Evolutionary conservation across 2,329 filamentous ascomycete species (phyloP), one percentile per base, ranked within the genome.

Genomic region (Drechslerella dactyloides): DNA sequence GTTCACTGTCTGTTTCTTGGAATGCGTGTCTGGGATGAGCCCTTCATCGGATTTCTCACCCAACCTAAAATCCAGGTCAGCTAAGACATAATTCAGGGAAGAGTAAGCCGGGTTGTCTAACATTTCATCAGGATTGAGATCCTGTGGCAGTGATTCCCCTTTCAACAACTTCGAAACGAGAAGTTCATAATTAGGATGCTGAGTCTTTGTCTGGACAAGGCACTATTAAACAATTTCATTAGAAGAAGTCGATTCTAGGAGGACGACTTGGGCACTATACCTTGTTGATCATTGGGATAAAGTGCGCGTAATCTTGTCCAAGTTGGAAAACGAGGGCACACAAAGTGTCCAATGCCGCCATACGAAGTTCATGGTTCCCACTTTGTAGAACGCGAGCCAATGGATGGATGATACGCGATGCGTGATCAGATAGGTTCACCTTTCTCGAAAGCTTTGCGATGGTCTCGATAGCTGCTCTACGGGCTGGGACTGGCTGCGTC

Each of bases 391-490:
- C 87, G 74, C 94, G 86, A 1, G 91, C 90, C 5, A 99, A 83
- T 0, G 93, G 93, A 78, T 99, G 96, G 42, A 99, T 92, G 78
- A 99, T 97, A 78, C 94, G 91, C 13, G 93, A 92, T 3, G 96
- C 92, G 78, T 93, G 97, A 79, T 99, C 94, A 48, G 96, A 97
- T 21, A 99, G 86, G 77, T 99, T 99, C 76, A 99, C 94, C 79
- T 96, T 92, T 59, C 93, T 89, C 5, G 94, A 97, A 17, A 99
- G 87, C 78, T 94, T 93, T 21, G 92, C 93, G 70, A 99, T 88
- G 0, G 92, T 96, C 77, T 99, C 96, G 75, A 99, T 97, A 0
- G 93, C 93, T 23, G 88, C 87, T 79, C 92, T 96, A 59, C 91
- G 86, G 53, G 97, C 86, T 69, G 89, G 89, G 0, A 86, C 82